phyloP scores from a whole-genome alignment of 176 grass and related monocot genomes.

The Themeda triandra region DNA sequence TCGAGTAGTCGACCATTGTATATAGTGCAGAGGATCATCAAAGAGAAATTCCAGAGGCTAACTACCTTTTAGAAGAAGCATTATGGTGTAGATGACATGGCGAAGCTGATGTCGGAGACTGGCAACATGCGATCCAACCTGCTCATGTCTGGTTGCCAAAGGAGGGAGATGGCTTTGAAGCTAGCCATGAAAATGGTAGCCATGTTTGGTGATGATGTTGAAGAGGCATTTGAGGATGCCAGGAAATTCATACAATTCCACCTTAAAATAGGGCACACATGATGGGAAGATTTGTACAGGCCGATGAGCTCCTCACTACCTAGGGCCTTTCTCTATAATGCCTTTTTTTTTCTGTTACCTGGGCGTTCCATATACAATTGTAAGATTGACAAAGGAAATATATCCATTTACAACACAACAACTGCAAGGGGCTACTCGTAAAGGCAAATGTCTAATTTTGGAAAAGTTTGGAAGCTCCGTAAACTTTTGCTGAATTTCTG shows the following conservation, averaged over 20 bases:
- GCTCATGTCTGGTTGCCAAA: constrained; percentile 81
- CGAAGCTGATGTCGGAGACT: constrained; percentile 79
- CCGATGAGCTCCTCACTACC: no score
- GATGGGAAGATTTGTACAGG: no score
- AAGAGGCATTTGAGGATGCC: constrained; percentile 36
- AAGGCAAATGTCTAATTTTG: no score
- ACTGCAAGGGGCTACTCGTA: no score
- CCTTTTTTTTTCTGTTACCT: no score
- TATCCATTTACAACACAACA: no score
- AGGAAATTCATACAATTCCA: constrained; percentile 8
- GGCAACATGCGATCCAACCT: constrained; percentile 73
- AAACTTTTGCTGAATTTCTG: no score
- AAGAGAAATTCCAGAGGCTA: constrained; percentile 7
- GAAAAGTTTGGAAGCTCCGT: no score
- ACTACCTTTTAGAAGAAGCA: constrained; percentile 42
- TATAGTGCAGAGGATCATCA: not conserved
- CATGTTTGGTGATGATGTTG: constrained; percentile 71
- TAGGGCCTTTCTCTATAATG: no score
- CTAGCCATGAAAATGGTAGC: constrained; percentile 83
- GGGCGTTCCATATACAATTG: no score
- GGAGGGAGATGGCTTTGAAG: constrained; percentile 78
- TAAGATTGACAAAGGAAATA: no score
- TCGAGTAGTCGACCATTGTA: not conserved
- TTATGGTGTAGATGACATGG: constrained; percentile 72
- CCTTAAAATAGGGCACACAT: no score